Evolutionary conservation across 306 rosid species (phyloP).

Genomic region (Cucumis hystrix): DNA sequence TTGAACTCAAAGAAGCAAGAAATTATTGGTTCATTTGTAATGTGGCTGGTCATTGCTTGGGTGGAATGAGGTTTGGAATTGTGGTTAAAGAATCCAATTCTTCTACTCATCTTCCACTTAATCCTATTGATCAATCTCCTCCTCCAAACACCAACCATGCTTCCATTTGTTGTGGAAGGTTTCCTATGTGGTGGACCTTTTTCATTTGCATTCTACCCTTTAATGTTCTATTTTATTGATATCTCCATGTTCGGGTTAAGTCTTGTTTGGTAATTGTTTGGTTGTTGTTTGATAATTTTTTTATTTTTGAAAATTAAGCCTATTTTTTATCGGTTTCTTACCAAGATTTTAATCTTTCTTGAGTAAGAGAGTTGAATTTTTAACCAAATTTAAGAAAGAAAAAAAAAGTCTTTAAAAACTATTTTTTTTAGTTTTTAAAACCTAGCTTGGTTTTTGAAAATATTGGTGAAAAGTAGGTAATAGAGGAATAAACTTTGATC

Average conservation of each 20-base stretch:
- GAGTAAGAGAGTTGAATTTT: too few relatives aligned
- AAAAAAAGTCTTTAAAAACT: too few relatives aligned
- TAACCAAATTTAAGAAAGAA: too few relatives aligned
- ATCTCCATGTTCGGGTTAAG: rapidly evolving
- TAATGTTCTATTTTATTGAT: neutral
- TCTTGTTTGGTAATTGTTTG: neutral
- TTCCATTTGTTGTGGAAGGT: neutral
- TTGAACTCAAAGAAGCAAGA: conserved; percentile 16
- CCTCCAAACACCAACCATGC: conserved; percentile 1
- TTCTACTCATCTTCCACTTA: neutral
- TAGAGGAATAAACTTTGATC: too few relatives aligned
- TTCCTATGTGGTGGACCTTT: neutral
- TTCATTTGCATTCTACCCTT: neutral
- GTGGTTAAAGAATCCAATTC: conserved; percentile 10
- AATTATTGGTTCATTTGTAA: conserved; percentile 28
- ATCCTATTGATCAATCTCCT: neutral
- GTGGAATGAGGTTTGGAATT: conserved; percentile 23
- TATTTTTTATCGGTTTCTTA: too few relatives aligned
- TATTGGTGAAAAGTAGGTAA: too few relatives aligned
- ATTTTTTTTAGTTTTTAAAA: too few relatives aligned
- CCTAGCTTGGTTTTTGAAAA: too few relatives aligned
- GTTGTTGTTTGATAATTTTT: neutral
- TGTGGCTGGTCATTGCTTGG: conserved; percentile 23
- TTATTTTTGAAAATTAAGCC: neutral
- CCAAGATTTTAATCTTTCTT: too few relatives aligned